These are phyloP conservation scores for Phyllostachys edulis DNA, from an alignment of 176 grass and related monocot species.

Conservation along the genomic window DNA sequence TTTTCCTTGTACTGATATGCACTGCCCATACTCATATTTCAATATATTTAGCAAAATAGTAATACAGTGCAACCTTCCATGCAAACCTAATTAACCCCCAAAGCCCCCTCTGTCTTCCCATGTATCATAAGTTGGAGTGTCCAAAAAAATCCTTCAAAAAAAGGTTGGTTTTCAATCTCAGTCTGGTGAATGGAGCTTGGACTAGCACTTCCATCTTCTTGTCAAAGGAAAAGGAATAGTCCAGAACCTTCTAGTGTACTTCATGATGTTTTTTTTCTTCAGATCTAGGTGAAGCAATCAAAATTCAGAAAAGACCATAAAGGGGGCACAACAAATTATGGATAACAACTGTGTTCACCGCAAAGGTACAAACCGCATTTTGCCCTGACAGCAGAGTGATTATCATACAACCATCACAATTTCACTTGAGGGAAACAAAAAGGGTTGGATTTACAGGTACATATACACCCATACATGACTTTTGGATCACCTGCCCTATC, in stretches of 20 bases:
- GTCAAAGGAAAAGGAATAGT: background rate
- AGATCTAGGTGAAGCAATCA: background rate
- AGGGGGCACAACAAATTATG: background rate
- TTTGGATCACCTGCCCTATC: background rate
- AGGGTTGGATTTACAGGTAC: background rate
- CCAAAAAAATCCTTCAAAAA: background rate
- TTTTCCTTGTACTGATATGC: background rate
- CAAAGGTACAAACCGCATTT: background rate
- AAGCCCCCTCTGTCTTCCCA: background rate
- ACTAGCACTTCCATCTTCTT: background rate
- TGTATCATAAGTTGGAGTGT: background rate
- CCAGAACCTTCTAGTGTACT: background rate
- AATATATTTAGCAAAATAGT: background rate
- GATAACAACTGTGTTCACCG: background rate
- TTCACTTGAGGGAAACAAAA: constrained; percentile 31
- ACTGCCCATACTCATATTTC: background rate
- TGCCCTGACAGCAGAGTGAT: background rate
- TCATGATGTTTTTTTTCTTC: background rate
- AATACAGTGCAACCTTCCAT: background rate
- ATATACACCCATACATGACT: background rate
- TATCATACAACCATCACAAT: background rate
- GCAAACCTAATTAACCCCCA: background rate
- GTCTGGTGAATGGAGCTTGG: background rate
- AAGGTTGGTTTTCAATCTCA: too few relatives aligned
- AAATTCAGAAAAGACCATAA: background rate